Percentiles rank a stretch among this genome's conserved stretches.
Conservation (phyloP, 306 rosid species). For the Comarum palustre region DNA sequence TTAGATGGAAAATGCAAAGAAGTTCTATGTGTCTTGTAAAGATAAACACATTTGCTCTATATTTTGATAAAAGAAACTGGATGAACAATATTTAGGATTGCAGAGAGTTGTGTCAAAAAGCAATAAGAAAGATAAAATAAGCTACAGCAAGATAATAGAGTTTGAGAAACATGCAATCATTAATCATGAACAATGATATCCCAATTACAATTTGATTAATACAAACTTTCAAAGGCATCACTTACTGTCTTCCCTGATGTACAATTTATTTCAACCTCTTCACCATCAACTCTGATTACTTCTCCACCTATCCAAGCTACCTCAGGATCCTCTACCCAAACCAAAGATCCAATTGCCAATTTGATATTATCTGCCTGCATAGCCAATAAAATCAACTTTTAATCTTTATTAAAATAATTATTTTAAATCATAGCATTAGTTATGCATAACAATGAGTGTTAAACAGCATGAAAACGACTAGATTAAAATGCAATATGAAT, state of each 20-base stretch:
- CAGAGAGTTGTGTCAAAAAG: background rate
- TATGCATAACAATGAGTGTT: background rate
- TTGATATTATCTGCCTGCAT: conserved; percentile 57
- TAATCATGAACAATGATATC: background rate
- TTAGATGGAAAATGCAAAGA: background rate
- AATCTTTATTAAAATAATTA: conserved; percentile 6
- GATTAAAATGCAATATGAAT: background rate
- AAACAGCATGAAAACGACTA: background rate
- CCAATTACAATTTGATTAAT: background rate
- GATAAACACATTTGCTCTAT: background rate
- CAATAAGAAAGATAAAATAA: background rate
- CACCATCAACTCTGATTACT: conserved; percentile 45
- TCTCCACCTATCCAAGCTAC: conserved; percentile 83
- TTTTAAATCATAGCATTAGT: conserved; percentile 3
- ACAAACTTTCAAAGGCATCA: conserved; percentile 17
- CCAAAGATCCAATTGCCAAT: conserved; percentile 55
- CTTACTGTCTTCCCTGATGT: conserved; percentile 64
- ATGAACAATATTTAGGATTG: background rate
- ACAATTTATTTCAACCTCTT: conserved; percentile 41
- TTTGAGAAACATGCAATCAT: background rate
- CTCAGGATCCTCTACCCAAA: conserved; percentile 79
- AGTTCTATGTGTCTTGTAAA: background rate
- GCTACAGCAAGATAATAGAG: background rate
- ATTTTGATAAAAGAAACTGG: background rate
- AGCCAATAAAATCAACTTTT: conserved; percentile 30